Conservation (phyloP, 2,329 filamentous ascomycete genomes). For the Cercospora citrullina region DNA sequence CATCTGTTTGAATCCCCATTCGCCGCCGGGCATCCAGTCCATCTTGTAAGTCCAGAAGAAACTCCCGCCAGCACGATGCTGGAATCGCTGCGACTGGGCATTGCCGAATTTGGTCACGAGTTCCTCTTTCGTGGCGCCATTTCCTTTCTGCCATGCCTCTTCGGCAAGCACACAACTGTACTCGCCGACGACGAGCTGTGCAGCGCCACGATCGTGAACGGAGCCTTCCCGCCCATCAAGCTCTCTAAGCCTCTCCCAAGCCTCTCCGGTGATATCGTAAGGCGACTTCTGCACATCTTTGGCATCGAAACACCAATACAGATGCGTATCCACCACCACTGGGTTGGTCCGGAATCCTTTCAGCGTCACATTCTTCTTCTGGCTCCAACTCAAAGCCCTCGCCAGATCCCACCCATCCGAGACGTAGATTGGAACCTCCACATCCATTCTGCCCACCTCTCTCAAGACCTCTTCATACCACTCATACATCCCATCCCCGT, state of each 20-base stretch:
- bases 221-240: conserved; percentile 51
- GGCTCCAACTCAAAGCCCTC: conserved; percentile 48
- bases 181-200: conserved; percentile 57
- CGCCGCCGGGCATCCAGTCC: conserved; percentile 63
- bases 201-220: conserved; percentile 53
- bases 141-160: conserved; percentile 49
- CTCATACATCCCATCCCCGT: conserved; percentile 54
- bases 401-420: conserved; percentile 59
- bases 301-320: conserved; percentile 60
- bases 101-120: conserved; percentile 51
- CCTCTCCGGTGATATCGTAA: conserved; percentile 53
- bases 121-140: conserved; percentile 40
- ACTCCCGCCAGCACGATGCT: conserved; percentile 52
- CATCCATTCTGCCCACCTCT: conserved; percentile 51
- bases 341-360: conserved; percentile 41
- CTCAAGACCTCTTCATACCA: conserved; percentile 57
- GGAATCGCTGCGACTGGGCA: conserved; percentile 52
- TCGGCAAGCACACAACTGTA: conserved; percentile 59
- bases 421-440: conserved; percentile 56
- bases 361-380: conserved; percentile 29
- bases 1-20: conserved; percentile 61
- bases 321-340: conserved; percentile 59
- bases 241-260: conserved; percentile 46
- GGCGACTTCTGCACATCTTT: conserved; percentile 54
- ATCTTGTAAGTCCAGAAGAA: conserved; percentile 65